phyloP scores from a whole-genome alignment of 1,284 basidiomycete genomes.

The Somion occarium region DNA sequence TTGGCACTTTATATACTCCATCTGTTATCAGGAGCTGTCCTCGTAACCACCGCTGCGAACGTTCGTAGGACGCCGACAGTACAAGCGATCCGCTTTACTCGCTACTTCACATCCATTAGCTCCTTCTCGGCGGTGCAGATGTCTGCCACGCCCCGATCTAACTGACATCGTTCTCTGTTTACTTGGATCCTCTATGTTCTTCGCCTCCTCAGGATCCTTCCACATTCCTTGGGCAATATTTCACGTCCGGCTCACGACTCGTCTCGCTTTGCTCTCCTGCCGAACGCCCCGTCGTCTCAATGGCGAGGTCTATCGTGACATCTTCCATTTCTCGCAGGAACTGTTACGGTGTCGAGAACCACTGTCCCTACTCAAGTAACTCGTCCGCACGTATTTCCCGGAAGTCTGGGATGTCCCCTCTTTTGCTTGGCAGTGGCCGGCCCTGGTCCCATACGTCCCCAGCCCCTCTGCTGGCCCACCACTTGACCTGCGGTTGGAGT shows the following conservation, averaged over 20 bases:
- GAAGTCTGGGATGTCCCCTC: slow-evolving; percentile 2
- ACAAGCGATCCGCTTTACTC: background rate
- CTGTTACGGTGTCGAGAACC: background rate
- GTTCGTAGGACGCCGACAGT: no score
- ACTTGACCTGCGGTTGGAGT: background rate
- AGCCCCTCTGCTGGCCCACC: background rate
- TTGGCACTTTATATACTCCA: no score
- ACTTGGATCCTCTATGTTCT: background rate
- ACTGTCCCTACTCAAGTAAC: background rate
- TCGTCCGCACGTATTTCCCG: background rate
- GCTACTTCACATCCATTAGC: background rate
- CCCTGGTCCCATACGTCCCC: background rate
- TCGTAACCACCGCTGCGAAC: no score
- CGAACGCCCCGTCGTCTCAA: background rate
- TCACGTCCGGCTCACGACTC: background rate
- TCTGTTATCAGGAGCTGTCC: no score
- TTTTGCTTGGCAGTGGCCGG: background rate
- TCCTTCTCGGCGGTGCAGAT: background rate
- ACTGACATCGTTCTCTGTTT: background rate
- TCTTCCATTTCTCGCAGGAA: background rate
- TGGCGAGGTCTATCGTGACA: background rate
- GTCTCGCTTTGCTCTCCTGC: background rate
- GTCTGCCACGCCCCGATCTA: background rate
- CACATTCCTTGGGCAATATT: background rate
- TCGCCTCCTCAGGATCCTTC: background rate